Conservation (phyloP, 164 flowering plant genomes). For the Vitis labrusca region DNA sequence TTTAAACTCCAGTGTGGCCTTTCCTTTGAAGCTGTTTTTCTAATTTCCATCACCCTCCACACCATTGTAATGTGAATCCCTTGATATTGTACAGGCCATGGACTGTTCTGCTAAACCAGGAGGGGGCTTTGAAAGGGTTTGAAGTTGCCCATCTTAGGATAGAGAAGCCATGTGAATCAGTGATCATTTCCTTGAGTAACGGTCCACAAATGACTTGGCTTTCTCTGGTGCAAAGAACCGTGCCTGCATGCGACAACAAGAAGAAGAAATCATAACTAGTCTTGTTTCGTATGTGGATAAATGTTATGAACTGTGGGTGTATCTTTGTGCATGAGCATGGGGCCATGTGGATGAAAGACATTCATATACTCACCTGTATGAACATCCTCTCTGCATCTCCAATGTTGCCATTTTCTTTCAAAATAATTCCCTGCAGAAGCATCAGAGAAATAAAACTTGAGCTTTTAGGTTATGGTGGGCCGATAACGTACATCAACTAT, state of each 20-base stretch:
- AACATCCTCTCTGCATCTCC: slow-evolving; percentile 98
- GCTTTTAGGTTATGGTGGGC: too few relatives aligned
- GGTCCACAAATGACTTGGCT: slow-evolving; percentile 81
- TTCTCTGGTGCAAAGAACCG: slow-evolving; percentile 87
- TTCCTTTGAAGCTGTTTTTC: too few relatives aligned
- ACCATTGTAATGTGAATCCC: too few relatives aligned
- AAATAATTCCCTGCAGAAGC: slow-evolving; percentile 75
- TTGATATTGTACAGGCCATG: too few relatives aligned
- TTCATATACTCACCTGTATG: slow-evolving; percentile 70
- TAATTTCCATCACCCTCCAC: too few relatives aligned
- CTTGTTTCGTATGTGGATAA: not conserved
- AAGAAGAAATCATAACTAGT: not conserved
- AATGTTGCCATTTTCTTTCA: slow-evolving; percentile 75
- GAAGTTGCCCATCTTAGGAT: not conserved
- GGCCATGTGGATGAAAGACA: not conserved
- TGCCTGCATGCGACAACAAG: slow-evolving; percentile 46
- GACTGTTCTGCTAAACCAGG: too few relatives aligned
- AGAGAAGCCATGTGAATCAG: not conserved
- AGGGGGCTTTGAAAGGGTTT: not conserved
- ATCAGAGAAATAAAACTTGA: not conserved
- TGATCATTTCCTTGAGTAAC: slow-evolving; percentile 45
- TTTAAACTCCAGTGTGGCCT: too few relatives aligned
- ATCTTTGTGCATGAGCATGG: not conserved
- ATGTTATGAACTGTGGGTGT: not conserved
- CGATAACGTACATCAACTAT: too few relatives aligned